These are phyloP conservation scores for Aureobasidium sp. DNA, from an alignment of 2,329 filamentous ascomycete species.

Conservation along the genomic window DNA sequence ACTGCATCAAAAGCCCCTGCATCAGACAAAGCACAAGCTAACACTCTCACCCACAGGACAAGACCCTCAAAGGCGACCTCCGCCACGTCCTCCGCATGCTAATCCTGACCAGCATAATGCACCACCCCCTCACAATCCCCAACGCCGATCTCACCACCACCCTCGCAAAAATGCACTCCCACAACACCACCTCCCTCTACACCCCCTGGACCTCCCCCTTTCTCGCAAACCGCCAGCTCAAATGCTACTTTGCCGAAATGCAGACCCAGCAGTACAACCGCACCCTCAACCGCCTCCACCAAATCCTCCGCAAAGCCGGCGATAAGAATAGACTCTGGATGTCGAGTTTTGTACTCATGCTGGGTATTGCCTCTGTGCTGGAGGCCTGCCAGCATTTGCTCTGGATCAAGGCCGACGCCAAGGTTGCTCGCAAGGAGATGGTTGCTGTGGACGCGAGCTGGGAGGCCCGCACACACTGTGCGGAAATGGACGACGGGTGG, in stretches of 20 bases:
- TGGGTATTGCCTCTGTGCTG: slow-evolving; percentile 40
- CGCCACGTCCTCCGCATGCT: slow-evolving; percentile 37
- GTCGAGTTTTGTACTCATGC: slow-evolving; percentile 36
- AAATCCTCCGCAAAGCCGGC: slow-evolving; percentile 34
- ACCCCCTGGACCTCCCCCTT: slow-evolving; percentile 28
- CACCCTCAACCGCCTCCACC: slow-evolving; percentile 39
- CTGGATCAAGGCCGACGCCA: slow-evolving; percentile 34
- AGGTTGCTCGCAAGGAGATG: slow-evolving; percentile 24
- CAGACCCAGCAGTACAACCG: slow-evolving; percentile 34
- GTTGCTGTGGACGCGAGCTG: slow-evolving; percentile 22
- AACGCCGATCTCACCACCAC: slow-evolving; percentile 30
- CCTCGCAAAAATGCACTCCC: slow-evolving; percentile 31
- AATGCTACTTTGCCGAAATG: slow-evolving; percentile 40
- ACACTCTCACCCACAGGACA: neutral
- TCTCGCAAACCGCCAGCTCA: slow-evolving; percentile 41
- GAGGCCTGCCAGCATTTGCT: slow-evolving; percentile 41
- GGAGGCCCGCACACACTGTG: slow-evolving; percentile 32
- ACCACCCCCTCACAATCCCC: slow-evolving; percentile 37
- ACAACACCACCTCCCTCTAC: slow-evolving; percentile 19
- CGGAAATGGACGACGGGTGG: slow-evolving; percentile 37
- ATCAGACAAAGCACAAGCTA: neutral
- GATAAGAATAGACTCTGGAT: slow-evolving; percentile 39
- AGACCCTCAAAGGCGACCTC: slow-evolving; percentile 30
- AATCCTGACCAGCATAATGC: slow-evolving; percentile 41
- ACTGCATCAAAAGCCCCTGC: neutral